phyloP scores from a whole-genome alignment of 2,329 filamentous ascomycete species.

The Ilyonectria mors-panacis region DNA sequence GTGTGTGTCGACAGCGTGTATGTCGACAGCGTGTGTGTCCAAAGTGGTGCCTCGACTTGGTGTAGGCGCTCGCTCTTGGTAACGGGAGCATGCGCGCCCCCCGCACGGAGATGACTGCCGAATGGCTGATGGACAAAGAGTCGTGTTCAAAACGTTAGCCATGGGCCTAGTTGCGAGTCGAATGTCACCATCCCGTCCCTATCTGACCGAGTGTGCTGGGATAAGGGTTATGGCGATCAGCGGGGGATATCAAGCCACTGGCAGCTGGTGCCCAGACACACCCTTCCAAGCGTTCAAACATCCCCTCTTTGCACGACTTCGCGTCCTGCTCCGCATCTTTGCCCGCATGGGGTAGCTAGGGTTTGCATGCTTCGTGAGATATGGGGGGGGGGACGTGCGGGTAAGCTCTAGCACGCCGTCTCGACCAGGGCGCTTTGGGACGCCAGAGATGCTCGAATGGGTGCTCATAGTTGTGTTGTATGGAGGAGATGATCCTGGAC shows the following conservation, averaged over 20 bases:
- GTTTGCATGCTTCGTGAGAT: slow-evolving; percentile 13
- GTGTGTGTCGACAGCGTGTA: slow-evolving; percentile 15
- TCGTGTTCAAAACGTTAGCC: slow-evolving; percentile 19
- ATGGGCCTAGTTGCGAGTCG: slow-evolving; percentile 21
- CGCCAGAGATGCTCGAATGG: background rate
- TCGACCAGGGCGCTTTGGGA: background rate
- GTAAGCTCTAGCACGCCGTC: slow-evolving; percentile 1
- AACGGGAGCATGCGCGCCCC: slow-evolving; percentile 27
- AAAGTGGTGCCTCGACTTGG: slow-evolving; percentile 13
- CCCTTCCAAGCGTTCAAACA: slow-evolving; percentile 31
- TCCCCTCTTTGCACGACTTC: slow-evolving; percentile 13
- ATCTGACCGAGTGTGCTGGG: slow-evolving; percentile 44
- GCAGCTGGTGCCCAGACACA: slow-evolving; percentile 35
- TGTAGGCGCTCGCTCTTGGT: slow-evolving; percentile 12
- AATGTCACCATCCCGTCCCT: slow-evolving; percentile 36
- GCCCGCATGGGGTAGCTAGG: slow-evolving; percentile 26
- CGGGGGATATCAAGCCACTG: slow-evolving; percentile 46
- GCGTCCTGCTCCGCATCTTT: slow-evolving; percentile 27
- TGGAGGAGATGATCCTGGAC: background rate
- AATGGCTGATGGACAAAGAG: slow-evolving; percentile 25
- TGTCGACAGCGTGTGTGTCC: slow-evolving; percentile 21
- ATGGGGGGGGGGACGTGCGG: slow-evolving; percentile 21
- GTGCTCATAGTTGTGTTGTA: background rate
- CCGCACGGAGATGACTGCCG: slow-evolving; percentile 26
- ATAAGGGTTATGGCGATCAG: slow-evolving; percentile 38